Conservation (phyloP, 73 alveolate genomes). For the Chromera velia region DNA sequence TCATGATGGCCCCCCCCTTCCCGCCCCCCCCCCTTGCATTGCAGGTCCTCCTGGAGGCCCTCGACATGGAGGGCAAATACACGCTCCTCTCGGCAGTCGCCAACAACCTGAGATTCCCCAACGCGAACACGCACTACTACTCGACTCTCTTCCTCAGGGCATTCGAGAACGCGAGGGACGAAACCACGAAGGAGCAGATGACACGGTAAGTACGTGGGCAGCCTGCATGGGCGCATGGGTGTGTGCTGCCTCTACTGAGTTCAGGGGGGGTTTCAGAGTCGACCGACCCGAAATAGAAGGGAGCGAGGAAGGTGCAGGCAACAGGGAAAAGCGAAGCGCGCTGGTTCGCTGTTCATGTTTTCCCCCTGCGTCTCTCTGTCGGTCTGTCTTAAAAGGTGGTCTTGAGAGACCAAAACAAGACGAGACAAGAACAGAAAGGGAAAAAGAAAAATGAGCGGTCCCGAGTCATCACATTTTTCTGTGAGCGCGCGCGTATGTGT, state of each 20-base stretch:
- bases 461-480: not conserved
- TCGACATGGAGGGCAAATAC: conserved; percentile 35
- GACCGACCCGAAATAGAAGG: not conserved
- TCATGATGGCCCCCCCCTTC: no score
- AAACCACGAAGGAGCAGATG: conserved; percentile 61
- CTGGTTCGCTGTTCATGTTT: no score
- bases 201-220: not conserved
- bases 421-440: not conserved
- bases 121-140: conserved; percentile 77
- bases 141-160: conserved; percentile 58
- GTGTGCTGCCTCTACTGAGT: not conserved
- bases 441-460: not conserved
- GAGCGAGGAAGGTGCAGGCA: not conserved
- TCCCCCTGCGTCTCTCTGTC: no score
- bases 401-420: not conserved
- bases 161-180: conserved; percentile 56
- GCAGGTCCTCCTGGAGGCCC: no score
- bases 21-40: no score
- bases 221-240: not conserved
- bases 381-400: not conserved
- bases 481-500: not conserved
- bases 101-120: conserved; percentile 67
- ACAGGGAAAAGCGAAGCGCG: no score
- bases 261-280: not conserved
- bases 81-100: conserved; percentile 26